Evolutionary conservation across 495 filamentous ascomycete genomes (phyloP).

Genomic region (Antarctomyces pellizariae): DNA sequence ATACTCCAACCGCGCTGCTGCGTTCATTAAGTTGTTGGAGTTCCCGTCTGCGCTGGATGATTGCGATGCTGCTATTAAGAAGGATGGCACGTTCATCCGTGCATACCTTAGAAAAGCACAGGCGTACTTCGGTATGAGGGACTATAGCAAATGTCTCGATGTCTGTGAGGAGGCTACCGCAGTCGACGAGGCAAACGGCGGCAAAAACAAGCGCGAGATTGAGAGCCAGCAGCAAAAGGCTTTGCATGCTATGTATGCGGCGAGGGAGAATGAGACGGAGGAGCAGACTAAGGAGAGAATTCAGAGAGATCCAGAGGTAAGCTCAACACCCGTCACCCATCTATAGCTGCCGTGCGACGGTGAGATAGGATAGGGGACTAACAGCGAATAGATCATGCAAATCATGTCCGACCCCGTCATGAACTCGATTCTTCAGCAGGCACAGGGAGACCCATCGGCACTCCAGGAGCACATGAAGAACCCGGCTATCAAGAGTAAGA

Average conservation of each 20-base stretch:
- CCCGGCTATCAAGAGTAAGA: slow-evolving; percentile 53
- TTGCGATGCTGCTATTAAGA: slow-evolving; percentile 76
- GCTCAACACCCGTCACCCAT: slow-evolving; percentile 9
- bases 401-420: slow-evolving; percentile 92
- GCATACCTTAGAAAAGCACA: slow-evolving; percentile 91
- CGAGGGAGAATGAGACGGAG: slow-evolving; percentile 84
- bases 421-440: slow-evolving; percentile 92
- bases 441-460: slow-evolving; percentile 77
- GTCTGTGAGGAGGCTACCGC: slow-evolving; percentile 59
- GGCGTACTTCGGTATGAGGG: slow-evolving; percentile 84
- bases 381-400: slow-evolving; percentile 42
- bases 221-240: slow-evolving; percentile 89
- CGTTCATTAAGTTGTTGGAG: slow-evolving; percentile 84
- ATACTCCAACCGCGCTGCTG: slow-evolving; percentile 91
- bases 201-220: slow-evolving; percentile 75
- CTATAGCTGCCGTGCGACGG: not conserved
- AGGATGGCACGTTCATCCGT: slow-evolving; percentile 79
- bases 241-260: slow-evolving; percentile 68
- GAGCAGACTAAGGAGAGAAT: slow-evolving; percentile 87
- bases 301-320: slow-evolving; percentile 77
- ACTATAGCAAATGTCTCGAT: slow-evolving; percentile 86
- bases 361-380: slow-evolving; percentile 10
- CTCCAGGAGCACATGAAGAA: slow-evolving; percentile 96
- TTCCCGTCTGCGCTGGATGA: slow-evolving; percentile 87
- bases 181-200: slow-evolving; percentile 44